phyloP scores from a whole-genome alignment of 228 moss, liverwort and hornwort genomes.

The Sphagnum magellanicum region DNA sequence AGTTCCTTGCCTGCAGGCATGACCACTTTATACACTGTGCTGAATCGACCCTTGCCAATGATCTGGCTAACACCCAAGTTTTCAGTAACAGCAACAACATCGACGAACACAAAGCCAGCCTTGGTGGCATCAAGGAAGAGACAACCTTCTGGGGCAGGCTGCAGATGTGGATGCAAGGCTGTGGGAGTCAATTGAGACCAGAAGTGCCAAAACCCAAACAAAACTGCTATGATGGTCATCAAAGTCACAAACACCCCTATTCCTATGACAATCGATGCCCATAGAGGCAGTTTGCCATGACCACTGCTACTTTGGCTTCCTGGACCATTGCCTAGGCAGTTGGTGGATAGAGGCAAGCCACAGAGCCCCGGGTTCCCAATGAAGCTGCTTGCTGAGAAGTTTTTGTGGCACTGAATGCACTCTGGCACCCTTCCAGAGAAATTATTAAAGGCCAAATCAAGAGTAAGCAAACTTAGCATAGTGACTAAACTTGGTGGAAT shows the following conservation, averaged over 20 bases:
- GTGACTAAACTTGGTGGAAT: conserved; percentile 18
- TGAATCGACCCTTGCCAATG: conserved; percentile 34
- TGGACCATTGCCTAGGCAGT: neutral
- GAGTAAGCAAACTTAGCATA: conserved; percentile 14
- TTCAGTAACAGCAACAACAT: conserved; percentile 26
- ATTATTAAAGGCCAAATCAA: conserved; percentile 10
- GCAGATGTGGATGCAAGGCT: conserved; percentile 14
- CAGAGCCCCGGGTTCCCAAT: conserved; percentile 34
- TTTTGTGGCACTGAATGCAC: neutral
- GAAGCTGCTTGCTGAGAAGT: conserved; percentile 13
- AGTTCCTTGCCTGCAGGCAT: conserved; percentile 29
- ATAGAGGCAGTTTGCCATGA: conserved; percentile 3
- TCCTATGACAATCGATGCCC: conserved; percentile 18
- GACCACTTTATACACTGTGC: conserved; percentile 32
- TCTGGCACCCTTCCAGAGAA: conserved; percentile 13
- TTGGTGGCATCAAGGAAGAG: conserved; percentile 24
- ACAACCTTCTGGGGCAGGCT: conserved; percentile 21
- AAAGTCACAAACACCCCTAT: conserved; percentile 10
- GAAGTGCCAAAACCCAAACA: conserved; percentile 13
- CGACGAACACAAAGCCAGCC: conserved; percentile 19
- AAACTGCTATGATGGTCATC: conserved; percentile 3
- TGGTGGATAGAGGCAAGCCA: neutral
- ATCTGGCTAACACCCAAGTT: conserved; percentile 10
- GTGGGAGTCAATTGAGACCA: conserved; percentile 10
- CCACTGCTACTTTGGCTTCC: neutral